phyloP scores from a whole-genome alignment of 805 yeast species.

The Zygosaccharomyces siamensis region DNA sequence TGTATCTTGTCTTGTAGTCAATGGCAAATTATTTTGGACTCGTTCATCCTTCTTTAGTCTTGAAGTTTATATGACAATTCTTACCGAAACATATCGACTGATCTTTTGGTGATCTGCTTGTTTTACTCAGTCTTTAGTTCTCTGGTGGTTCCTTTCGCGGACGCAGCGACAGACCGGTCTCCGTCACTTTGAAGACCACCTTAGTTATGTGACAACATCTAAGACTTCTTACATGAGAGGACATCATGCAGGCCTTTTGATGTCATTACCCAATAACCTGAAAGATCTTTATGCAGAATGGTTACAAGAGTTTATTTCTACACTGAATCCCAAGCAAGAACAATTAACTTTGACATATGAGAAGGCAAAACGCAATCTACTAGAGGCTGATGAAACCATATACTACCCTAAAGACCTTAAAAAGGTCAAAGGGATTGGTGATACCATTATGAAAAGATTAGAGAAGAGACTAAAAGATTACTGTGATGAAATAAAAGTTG shows the following conservation, averaged over 20 bases:
- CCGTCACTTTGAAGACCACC: background rate
- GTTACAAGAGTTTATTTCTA: constrained; percentile 50
- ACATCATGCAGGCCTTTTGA: background rate
- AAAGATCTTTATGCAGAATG: constrained; percentile 51
- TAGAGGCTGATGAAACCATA: constrained; percentile 42
- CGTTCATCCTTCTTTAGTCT: too few species aligned
- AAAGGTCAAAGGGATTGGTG: constrained; percentile 66
- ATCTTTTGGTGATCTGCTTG: too few species aligned
- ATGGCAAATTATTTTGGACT: background rate
- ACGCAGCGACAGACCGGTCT: background rate
- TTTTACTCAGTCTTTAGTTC: background rate
- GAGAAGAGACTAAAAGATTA: constrained; percentile 44
- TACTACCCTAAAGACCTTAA: constrained; percentile 53
- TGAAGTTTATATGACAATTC: background rate
- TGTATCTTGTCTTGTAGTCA: background rate
- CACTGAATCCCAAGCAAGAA: constrained; percentile 45
- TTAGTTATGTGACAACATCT: background rate
- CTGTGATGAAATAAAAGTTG: constrained; percentile 51
- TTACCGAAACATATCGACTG: background rate
- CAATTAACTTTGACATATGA: constrained; percentile 50
- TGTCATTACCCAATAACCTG: constrained; percentile 44
- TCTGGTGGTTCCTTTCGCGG: background rate
- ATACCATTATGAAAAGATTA: constrained; percentile 53
- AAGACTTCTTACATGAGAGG: background rate
- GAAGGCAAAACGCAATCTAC: constrained; percentile 52